A percentile compares a stretch with the other conserved stretches of the same genome.
Conservation (phyloP, 225 moss, liverwort and hornwort species). For the Takakia lepidozioides region DNA sequence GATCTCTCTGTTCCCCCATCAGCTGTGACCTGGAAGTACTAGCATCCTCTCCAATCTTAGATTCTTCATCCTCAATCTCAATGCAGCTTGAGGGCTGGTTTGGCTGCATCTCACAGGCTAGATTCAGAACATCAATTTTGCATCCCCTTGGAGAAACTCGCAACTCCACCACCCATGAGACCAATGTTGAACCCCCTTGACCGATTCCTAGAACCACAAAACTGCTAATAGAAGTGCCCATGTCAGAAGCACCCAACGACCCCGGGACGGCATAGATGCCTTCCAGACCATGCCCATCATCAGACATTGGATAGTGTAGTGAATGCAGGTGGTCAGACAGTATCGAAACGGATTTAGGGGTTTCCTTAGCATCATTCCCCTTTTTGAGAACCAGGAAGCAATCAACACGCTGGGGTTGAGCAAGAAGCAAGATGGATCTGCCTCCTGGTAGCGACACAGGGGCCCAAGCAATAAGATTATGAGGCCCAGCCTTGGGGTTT, state of each 20-base stretch:
- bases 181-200: slow-evolving; percentile 31
- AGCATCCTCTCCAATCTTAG: slow-evolving; percentile 12
- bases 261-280: slow-evolving; percentile 50
- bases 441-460: slow-evolving; percentile 51
- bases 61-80: slow-evolving; percentile 7
- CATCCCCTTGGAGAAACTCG: no score
- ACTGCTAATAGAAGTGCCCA: slow-evolving; percentile 20
- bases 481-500: slow-evolving; percentile 25
- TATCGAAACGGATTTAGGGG: slow-evolving; percentile 30
- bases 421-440: slow-evolving; percentile 62
- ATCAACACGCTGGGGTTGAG: slow-evolving; percentile 44
- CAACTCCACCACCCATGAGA: slow-evolving; percentile 67
- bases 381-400: slow-evolving; percentile 58
- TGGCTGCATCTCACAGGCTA: no score
- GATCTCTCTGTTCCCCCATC: slow-evolving; percentile 1
- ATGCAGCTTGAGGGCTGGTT: no score
- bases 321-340: slow-evolving; percentile 47
- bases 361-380: slow-evolving; percentile 39
- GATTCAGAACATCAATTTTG: no score
- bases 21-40: slow-evolving; percentile 14
- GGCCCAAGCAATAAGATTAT: slow-evolving; percentile 72
- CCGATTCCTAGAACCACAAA: slow-evolving; percentile 51
- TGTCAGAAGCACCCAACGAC: slow-evolving; percentile 14
- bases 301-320: slow-evolving; percentile 47
- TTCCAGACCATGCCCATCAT: slow-evolving; percentile 32